A percentile compares a stretch with the other conserved stretches of the same genome.
Conservation (phyloP, 1,139 yeast genomes). For the Yamadazyma diddensiae region DNA sequence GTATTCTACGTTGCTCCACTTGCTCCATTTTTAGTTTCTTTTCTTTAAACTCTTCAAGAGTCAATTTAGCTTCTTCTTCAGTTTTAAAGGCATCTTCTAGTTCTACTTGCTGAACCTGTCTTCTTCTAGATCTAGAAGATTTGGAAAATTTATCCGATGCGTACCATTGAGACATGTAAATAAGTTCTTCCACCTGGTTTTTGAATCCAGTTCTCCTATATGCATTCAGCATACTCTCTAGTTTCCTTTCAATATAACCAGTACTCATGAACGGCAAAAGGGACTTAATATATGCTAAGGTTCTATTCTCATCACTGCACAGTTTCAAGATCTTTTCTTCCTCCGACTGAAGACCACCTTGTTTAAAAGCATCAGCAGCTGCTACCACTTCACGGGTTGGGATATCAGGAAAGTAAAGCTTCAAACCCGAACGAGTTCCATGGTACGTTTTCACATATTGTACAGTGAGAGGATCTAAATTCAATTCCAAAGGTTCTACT, state of each 20-base stretch:
- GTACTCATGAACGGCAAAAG: conserved; percentile 14
- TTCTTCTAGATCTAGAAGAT: conserved; percentile 8
- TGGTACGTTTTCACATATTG: conserved; percentile 8
- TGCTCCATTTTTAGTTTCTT: conserved; percentile 2
- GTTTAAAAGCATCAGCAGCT: background rate
- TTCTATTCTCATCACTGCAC: conserved; percentile 7
- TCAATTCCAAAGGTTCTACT: conserved; percentile 1
- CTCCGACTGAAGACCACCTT: conserved; percentile 2
- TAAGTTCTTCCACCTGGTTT: conserved; percentile 27
- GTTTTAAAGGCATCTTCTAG: conserved; percentile 7
- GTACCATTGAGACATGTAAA: conserved; percentile 40
- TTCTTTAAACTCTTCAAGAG: conserved; percentile 9
- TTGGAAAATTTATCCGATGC: conserved; percentile 19
- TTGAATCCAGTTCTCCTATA: conserved; percentile 27
- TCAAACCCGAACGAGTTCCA: conserved; percentile 9
- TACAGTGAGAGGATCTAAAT: conserved; percentile 10
- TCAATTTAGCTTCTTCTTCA: background rate
- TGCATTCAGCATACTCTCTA: conserved; percentile 21
- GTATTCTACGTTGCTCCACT: background rate
- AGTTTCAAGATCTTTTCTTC: conserved; percentile 9
- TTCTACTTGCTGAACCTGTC: conserved; percentile 4
- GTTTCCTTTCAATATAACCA: conserved; percentile 15
- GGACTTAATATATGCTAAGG: conserved; percentile 12
- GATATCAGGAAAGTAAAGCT: conserved; percentile 14
- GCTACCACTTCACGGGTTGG: conserved; percentile 15